A percentile compares a stretch with the other conserved stretches of the same genome.
Evolutionary conservation across 352 stramenopile species (phyloP).

Genomic region (Phytophthora macrochlamydospora): DNA sequence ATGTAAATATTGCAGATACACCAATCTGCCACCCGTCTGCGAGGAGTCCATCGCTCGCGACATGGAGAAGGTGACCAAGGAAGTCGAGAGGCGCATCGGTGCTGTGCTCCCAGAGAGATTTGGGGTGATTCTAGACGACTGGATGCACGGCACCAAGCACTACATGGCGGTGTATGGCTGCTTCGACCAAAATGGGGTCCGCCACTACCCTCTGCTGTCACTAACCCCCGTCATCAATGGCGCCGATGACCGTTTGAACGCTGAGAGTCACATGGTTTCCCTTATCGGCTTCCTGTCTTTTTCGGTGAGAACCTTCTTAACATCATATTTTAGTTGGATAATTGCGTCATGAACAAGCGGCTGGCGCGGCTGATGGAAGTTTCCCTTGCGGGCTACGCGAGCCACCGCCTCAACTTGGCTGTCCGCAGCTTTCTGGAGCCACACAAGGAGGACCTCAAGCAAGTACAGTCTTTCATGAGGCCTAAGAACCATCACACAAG

Average conservation of each 20-base stretch:
- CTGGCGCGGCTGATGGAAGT: conserved; percentile 7
- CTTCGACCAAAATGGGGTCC: not conserved
- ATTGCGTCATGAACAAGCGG: conserved; percentile 12
- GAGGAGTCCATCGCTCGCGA: not conserved
- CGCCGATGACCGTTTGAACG: no score
- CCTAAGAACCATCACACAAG: conserved; percentile 10
- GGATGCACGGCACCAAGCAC: conserved; percentile 7
- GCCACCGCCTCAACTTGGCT: conserved; percentile 9
- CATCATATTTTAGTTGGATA: conserved; percentile 13
- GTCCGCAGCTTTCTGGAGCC: not conserved
- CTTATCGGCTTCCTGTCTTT: no score
- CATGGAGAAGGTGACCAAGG: not conserved
- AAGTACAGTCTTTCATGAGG: conserved; percentile 13
- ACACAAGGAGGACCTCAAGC: conserved; percentile 1
- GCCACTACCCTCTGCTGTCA: not conserved
- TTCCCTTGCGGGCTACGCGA: conserved; percentile 1
- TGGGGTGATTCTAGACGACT: conserved; percentile 3
- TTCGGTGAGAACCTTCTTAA: no score
- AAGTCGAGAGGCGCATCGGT: no score
- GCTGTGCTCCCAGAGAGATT: not conserved
- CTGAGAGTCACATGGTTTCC: no score
- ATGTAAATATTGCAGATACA: conserved; percentile 1
- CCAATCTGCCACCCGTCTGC: not conserved
- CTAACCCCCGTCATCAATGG: not conserved
- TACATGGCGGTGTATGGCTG: conserved; percentile 1